phyloP scores from a whole-genome alignment of 768 basidiomycete genomes.

The Baorangia bicolor region DNA sequence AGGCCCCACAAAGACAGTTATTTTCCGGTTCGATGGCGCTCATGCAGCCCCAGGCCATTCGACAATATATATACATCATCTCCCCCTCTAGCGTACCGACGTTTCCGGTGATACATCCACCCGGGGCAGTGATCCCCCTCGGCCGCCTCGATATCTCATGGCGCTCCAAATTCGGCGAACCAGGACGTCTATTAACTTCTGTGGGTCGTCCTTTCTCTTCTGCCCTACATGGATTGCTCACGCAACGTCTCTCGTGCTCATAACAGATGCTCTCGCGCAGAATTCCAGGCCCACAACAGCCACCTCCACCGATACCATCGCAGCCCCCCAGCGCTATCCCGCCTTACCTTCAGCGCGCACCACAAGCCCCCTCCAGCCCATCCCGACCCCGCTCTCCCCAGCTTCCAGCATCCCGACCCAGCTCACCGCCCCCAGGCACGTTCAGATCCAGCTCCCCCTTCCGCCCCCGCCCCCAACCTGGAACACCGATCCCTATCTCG shows the following conservation, averaged over 20 bases:
- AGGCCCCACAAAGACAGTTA: conserved; percentile 35
- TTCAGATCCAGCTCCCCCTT: conserved; percentile 45
- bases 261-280: conserved; percentile 72
- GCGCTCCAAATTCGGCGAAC: conserved; percentile 83
- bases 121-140: conserved; percentile 74
- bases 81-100: conserved; percentile 46
- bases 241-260: background rate
- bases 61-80: conserved; percentile 88
- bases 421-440: conserved; percentile 51
- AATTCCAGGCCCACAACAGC: conserved; percentile 54
- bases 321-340: conserved; percentile 73
- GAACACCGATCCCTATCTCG: conserved; percentile 22
- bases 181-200: conserved; percentile 84
- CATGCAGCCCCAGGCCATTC: conserved; percentile 80
- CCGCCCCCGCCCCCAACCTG: conserved; percentile 32
- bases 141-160: conserved; percentile 90
- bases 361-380: conserved; percentile 38
- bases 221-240: background rate
- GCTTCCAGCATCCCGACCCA: conserved; percentile 49
- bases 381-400: conserved; percentile 63
- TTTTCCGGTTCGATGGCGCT: conserved; percentile 65
- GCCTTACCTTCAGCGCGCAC: conserved; percentile 64
- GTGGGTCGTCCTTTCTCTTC: conserved; percentile 31
- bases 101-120: conserved; percentile 49
- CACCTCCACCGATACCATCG: conserved; percentile 22